Evolutionary conservation across 2,329 filamentous ascomycete genomes (phyloP), one percentile per base, ranked within the genome.

Genomic region (Aspergillus sp.): DNA sequence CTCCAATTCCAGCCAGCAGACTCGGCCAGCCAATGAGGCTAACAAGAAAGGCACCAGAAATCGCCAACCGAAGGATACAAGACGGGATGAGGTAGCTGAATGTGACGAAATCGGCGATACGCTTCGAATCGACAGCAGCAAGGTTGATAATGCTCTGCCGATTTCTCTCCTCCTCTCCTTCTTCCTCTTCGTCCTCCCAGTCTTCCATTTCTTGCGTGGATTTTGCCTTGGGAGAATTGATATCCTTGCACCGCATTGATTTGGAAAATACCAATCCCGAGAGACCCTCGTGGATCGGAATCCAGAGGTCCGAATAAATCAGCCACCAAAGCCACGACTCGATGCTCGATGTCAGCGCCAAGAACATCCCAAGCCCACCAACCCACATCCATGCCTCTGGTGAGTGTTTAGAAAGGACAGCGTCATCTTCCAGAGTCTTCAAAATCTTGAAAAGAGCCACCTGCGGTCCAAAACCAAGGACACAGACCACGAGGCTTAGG

Each of bases 181-280:
- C 78, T 2, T 77, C 77, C 0, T 78, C 76, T 11, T 74, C 69
- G n/a, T 61, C 67, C 11, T 21, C 37, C 37, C 27, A 65, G 9
- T 25, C 39, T 7, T 14, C 31, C 19, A n/a, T 21, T 1, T 46
- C 44, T 3, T 17, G 41, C 6, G n/a, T 21, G 8, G 25, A 9
- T 1, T 25, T 41, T 6, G 25, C 21, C 19, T 35, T 68, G 6
- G 61, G 52, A 8, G 67, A 47, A 21, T 71, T 72, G 41, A 90
- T 84, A 70, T 93, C 90, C 70, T 93, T 93, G 49, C 87, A 83
- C 44, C 87, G 82, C 80, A 92, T 85, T 0, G 89, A 84, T 71
- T 95, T 95, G 59, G 87, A 84, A 65, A 93, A 93, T 15, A 93
- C 83, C 7, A 91, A 79, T 0, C 88, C 83, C 2, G 88, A 86